phyloP scores from a whole-genome alignment of 2,329 filamentous ascomycete species.

The Fusarium xyrophilum region DNA sequence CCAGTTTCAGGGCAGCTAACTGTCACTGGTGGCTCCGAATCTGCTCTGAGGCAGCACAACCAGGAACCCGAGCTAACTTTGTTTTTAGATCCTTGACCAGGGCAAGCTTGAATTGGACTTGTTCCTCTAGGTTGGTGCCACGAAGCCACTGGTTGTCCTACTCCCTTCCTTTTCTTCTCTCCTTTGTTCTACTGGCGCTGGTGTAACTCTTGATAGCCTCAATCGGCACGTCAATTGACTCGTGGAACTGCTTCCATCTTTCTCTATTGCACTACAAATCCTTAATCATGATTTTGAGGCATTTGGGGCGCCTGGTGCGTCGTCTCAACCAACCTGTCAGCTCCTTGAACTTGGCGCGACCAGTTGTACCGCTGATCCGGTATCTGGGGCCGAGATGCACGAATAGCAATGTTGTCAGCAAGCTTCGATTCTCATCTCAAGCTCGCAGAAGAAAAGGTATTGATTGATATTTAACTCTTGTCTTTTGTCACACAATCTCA shows the following conservation, averaged over 20 bases:
- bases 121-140: constrained; percentile 33
- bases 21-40: constrained; percentile 26
- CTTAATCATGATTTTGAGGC: constrained; percentile 38
- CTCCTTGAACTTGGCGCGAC: constrained; percentile 29
- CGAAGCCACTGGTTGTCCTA: constrained; percentile 18
- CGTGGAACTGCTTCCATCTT: background rate
- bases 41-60: constrained; percentile 12
- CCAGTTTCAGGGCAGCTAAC: constrained; percentile 30
- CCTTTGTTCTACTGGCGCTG: constrained; percentile 16
- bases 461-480: constrained; percentile 26
- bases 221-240: constrained; percentile 15
- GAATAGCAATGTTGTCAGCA: constrained; percentile 10
- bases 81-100: constrained; percentile 11
- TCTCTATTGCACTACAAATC: background rate
- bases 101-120: constrained; percentile 21
- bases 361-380: constrained; percentile 15
- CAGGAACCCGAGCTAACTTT: constrained; percentile 20
- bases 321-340: constrained; percentile 32
- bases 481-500: background rate
- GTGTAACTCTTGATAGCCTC: constrained; percentile 18
- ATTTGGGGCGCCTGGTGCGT: constrained; percentile 40
- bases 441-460: constrained; percentile 39
- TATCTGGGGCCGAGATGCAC: constrained; percentile 31
- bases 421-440: constrained; percentile 44
- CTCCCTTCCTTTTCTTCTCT: constrained; percentile 19